Conservation (phyloP, 805 yeast genomes). For the Saccharomyces mikatae region DNA sequence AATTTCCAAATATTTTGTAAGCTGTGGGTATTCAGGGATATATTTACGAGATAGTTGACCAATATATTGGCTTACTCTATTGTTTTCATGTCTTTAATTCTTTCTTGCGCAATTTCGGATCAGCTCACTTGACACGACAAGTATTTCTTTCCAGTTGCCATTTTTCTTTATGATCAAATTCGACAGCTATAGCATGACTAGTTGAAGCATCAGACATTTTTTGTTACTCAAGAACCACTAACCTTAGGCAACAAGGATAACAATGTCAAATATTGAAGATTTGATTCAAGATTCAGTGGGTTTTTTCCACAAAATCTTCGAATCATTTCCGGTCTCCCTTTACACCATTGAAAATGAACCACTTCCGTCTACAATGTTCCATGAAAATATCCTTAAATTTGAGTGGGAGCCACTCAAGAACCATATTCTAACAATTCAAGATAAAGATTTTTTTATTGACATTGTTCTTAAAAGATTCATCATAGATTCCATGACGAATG, state of each 20-base stretch:
- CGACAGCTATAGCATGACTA: not conserved
- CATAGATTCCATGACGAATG: constrained; percentile 8
- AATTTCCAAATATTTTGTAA: not conserved
- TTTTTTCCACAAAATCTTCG: constrained; percentile 1
- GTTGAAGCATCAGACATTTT: not conserved
- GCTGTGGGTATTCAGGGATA: not conserved
- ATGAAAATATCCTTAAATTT: constrained; percentile 5
- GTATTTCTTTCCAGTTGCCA: not conserved
- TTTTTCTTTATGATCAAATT: not conserved
- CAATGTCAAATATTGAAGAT: constrained; percentile 5
- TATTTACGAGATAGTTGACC: not conserved
- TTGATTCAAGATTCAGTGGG: constrained; percentile 10
- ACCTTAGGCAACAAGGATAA: not conserved
- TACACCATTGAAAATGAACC: constrained; percentile 1
- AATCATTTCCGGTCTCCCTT: not conserved
- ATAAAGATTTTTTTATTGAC: constrained; percentile 11
- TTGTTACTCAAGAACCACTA: not conserved
- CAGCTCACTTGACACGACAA: not conserved
- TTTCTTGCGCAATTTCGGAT: not conserved
- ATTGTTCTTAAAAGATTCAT: constrained; percentile 12
- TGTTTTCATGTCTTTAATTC: not conserved
- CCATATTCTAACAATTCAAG: not conserved
- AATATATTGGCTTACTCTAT: not conserved
- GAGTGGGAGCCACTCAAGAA: constrained; percentile 11
- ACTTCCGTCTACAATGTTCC: constrained; percentile 1